phyloP scores from a whole-genome alignment of 176 grass and related monocot species.

The Aegilops tauschii region DNA sequence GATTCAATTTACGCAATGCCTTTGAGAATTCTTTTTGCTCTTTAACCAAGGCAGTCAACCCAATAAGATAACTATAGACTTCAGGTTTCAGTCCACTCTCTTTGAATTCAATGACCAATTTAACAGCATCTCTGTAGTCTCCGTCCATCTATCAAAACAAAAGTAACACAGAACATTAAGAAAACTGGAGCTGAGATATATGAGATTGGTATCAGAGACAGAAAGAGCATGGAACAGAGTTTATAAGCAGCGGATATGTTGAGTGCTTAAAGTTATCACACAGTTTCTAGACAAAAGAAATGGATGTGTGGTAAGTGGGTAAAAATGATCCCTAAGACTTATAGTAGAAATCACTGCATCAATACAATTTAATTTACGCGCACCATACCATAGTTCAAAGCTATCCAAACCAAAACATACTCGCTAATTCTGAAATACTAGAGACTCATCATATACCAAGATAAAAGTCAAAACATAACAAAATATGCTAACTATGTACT shows the following conservation, averaged over 20 bases:
- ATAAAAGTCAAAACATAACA: not conserved
- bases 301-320: not conserved
- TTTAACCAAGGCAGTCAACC: constrained; percentile 89
- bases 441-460: not conserved
- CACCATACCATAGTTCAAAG: not conserved
- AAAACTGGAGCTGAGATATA: not conserved
- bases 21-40: constrained; percentile 97
- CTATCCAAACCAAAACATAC: not conserved
- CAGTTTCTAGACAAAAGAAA: not conserved
- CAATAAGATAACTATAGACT: constrained; percentile 92
- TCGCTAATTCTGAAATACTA: not conserved
- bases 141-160: constrained; percentile 69
- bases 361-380: not conserved
- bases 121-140: constrained; percentile 65
- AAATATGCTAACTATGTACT: not conserved
- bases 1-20: constrained; percentile 68
- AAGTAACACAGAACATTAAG: constrained; percentile 12
- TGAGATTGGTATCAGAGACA: not conserved
- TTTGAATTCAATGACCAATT: constrained; percentile 83
- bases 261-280: not conserved
- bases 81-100: constrained; percentile 67
- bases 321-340: not conserved
- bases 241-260: constrained; percentile 2
- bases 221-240: not conserved
- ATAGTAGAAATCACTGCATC: not conserved